Base-by-base conservation (phyloP, 2,329 filamentous ascomycete species). In the Aspergillus clavatus region DNA sequence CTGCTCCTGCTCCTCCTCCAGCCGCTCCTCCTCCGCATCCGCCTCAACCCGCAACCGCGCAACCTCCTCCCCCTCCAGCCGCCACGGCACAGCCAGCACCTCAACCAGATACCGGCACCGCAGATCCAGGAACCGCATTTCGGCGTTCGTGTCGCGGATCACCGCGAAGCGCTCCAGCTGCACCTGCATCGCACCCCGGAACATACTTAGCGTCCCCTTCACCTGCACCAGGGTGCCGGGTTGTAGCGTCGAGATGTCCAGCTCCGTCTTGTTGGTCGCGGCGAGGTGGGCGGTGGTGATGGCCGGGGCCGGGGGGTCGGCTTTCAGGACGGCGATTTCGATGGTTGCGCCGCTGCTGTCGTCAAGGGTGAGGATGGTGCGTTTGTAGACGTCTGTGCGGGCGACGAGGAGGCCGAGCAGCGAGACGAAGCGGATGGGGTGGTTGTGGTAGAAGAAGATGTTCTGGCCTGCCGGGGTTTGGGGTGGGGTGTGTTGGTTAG, bases 351-450 rank as follows among this genome's bases (percentile, higher is more conserved):
- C 81, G 59, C 78, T 82, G 54, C 79, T 76, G 53, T 84, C 81
- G 59, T 84, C 81, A 8, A 84, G 53, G 1, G 73, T 77, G 28
- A 84, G 66, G 35, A 81, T 63, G 26, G 65, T 70, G 43, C 72
- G 73, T 21, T 76, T 72, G 2, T 74, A 71, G 42, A 80, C 69
- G 43, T 81, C 79, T 28, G 77, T 71, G 43, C 78, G 65, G 43
- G 79, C 77, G 44, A 89, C 82, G 18, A 91, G 76, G 7, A 89
- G 66, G 23, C 87, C 87, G 6, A 82, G 77, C 24, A 90, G 66
- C 50, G 83, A 82, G 42, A 87, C 79, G 79, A 83, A 90, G 75
- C 82, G 81, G 55, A 91, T 81, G 0, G 87, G 87, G 54, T 90
- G 81, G 63, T 89, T 90, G 40, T 75, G 67, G 68, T 82, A 76